Evolutionary conservation across 2,329 filamentous ascomycete species (phyloP).

Genomic region (Exophiala sp.): DNA sequence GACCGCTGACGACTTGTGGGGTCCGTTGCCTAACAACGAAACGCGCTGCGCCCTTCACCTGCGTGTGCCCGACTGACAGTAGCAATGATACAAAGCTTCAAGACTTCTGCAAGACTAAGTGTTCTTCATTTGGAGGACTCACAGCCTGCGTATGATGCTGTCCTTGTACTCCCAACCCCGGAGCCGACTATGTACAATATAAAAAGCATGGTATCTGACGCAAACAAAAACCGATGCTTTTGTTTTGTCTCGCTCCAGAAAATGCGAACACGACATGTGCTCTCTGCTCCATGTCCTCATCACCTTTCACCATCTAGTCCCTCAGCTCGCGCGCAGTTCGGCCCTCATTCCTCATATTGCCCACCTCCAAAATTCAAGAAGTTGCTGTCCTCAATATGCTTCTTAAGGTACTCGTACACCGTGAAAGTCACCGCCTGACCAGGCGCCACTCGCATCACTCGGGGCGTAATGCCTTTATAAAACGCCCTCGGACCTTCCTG

Average conservation of each 20-base stretch:
- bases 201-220: background rate
- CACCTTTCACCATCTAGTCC: background rate
- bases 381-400: conserved; percentile 65
- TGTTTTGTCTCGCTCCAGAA: conserved; percentile 7
- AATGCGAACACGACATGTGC: background rate
- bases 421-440: conserved; percentile 79
- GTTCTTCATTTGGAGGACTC: too few relatives aligned
- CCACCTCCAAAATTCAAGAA: conserved; percentile 56
- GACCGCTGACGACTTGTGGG: too few relatives aligned
- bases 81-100: too few relatives aligned
- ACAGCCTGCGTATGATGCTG: too few relatives aligned
- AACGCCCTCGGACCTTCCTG: conserved; percentile 93
- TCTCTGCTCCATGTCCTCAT: background rate
- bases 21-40: too few relatives aligned
- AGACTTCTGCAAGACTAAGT: too few relatives aligned
- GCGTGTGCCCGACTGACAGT: too few relatives aligned
- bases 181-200: background rate
- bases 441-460: conserved; percentile 95
- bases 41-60: too few relatives aligned
- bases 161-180: too few relatives aligned
- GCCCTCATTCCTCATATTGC: conserved; percentile 60
- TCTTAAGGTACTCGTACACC: conserved; percentile 74
- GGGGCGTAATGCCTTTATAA: conserved; percentile 97
- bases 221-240: background rate
- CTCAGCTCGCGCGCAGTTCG: background rate